These are phyloP conservation scores for Trichoderma sp. DNA, from an alignment of 2,329 filamentous ascomycete species.

Conservation along the genomic window DNA sequence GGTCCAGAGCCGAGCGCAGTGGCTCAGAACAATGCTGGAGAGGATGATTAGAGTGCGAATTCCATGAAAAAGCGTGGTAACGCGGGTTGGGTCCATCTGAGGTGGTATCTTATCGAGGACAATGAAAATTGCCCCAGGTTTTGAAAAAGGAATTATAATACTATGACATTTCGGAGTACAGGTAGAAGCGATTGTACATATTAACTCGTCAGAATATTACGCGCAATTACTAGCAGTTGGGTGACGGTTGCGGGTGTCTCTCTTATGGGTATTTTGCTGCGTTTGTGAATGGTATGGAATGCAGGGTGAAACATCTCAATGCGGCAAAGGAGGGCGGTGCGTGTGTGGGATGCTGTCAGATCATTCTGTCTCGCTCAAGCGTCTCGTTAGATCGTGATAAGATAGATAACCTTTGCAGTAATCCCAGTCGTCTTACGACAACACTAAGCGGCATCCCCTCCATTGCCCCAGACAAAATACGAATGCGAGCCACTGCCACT, in stretches of 20 bases:
- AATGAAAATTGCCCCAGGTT: background rate
- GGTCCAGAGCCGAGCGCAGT: conserved; percentile 22
- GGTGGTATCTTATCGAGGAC: background rate
- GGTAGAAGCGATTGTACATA: conserved; percentile 9
- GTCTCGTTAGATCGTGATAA: background rate
- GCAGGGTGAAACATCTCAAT: background rate
- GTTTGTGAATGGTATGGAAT: background rate
- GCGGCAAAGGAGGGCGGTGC: background rate
- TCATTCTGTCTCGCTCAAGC: background rate
- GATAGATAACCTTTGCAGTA: background rate
- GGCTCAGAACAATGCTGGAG: conserved; percentile 21
- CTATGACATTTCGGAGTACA: background rate
- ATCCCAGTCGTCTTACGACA: background rate
- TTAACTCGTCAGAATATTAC: background rate
- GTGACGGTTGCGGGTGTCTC: background rate
- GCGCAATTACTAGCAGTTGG: background rate
- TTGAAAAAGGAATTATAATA: background rate
- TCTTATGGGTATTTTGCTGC: background rate
- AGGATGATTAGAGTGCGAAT: conserved; percentile 26
- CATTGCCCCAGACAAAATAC: background rate
- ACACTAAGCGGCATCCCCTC: background rate
- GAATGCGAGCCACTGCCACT: conserved; percentile 8
- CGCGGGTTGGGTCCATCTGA: too few species aligned
- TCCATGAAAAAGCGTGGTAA: background rate
- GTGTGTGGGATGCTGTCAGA: background rate